These are phyloP conservation scores for Paramarasmius palmivorus DNA, from an alignment of 1,284 basidiomycete genomes.

Conservation along the genomic window DNA sequence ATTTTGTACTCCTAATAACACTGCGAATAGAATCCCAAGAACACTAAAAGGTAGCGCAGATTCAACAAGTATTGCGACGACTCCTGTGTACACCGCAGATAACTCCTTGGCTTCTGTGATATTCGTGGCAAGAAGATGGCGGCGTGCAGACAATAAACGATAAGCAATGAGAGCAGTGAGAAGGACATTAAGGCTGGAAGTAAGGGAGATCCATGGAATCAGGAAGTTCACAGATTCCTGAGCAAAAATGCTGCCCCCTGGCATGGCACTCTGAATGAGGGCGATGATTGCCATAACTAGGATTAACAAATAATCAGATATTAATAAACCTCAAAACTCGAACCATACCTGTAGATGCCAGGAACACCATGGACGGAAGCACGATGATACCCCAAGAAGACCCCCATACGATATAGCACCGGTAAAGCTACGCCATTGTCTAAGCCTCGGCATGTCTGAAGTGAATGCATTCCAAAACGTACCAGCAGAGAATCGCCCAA, in stretches of 20 bases:
- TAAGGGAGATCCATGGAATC: slow-evolving; percentile 24
- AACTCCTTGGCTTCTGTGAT: neutral
- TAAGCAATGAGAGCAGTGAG: slow-evolving; percentile 21
- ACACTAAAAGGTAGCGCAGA: slow-evolving; percentile 1
- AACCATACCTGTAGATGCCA: slow-evolving; percentile 24
- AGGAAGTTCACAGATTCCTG: slow-evolving; percentile 19
- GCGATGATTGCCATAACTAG: slow-evolving; percentile 20
- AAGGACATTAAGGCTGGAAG: slow-evolving; percentile 24
- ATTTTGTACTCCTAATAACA: neutral
- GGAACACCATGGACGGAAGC: slow-evolving; percentile 20
- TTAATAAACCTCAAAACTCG: too few relatives aligned
- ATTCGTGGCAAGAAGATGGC: neutral
- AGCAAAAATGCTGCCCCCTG: slow-evolving; percentile 17
- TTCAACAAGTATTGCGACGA: neutral
- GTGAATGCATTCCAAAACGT: too few relatives aligned
- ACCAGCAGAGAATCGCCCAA: slow-evolving; percentile 9
- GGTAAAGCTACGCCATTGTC: slow-evolving; percentile 19
- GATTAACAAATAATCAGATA: too few relatives aligned
- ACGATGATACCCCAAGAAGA: slow-evolving; percentile 10
- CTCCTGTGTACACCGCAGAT: neutral
- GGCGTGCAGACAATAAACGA: slow-evolving; percentile 18
- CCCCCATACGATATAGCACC: slow-evolving; percentile 24
- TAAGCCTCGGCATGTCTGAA: neutral
- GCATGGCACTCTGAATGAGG: slow-evolving; percentile 20
- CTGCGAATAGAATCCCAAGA: slow-evolving; percentile 2